Evolutionary conservation across 257 asterid species (phyloP).

Genomic region (Buddleja alternifolia): DNA sequence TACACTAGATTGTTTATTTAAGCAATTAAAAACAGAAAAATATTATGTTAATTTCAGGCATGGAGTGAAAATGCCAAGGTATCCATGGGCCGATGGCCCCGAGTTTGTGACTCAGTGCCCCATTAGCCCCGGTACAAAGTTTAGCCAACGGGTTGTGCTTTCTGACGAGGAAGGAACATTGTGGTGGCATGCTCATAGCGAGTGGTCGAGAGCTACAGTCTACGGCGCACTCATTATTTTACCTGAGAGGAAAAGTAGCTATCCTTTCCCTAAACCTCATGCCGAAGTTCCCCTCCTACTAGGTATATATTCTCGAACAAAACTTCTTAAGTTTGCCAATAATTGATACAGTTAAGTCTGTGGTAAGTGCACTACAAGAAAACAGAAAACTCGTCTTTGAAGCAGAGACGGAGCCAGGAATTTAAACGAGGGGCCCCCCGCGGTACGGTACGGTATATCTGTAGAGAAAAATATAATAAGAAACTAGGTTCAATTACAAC

Average conservation of each 20-base stretch:
- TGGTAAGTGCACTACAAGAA: background rate
- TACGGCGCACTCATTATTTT: conserved; percentile 53
- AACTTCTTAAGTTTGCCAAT: too few species aligned
- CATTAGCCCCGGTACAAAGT: conserved; percentile 47
- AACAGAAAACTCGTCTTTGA: too few species aligned
- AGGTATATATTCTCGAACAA: conserved; percentile 35
- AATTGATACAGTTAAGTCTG: too few species aligned
- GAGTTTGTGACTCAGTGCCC: conserved; percentile 73
- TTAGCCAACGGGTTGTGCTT: conserved; percentile 45
- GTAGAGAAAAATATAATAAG: too few species aligned
- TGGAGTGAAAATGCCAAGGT: conserved; percentile 63
- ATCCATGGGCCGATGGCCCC: conserved; percentile 76
- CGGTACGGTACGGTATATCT: too few species aligned
- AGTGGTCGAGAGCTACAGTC: conserved; percentile 59
- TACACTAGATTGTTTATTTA: too few species aligned
- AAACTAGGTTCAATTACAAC: too few species aligned
- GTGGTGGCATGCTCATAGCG: conserved; percentile 84
- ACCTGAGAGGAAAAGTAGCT: conserved; percentile 30
- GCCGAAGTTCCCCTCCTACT: conserved; percentile 51
- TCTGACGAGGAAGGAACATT: conserved; percentile 69
- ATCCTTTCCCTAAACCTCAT: conserved; percentile 55
- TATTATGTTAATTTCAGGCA: conserved; percentile 44
- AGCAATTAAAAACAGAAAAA: background rate
- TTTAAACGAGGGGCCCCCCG: too few species aligned
- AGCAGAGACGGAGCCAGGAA: too few species aligned